Percentiles rank a stretch among this genome's conserved stretches.
Evolutionary conservation across 148 eudicot genomes (phyloP).

Genomic region (Amaranthus cruentus): DNA sequence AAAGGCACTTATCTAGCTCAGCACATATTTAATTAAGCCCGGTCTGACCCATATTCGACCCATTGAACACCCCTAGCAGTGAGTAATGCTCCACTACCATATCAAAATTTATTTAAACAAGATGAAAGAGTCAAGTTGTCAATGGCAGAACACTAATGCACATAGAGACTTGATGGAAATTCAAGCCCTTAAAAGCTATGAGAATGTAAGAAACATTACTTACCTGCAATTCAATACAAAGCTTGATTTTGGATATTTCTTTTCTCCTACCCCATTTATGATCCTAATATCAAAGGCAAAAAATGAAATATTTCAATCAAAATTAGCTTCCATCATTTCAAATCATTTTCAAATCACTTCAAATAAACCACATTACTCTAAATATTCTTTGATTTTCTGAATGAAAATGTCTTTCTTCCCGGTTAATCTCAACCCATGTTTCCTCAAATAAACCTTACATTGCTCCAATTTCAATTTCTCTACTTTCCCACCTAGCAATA

Average conservation of each 20-base stretch:
- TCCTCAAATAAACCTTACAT: too few relatives aligned
- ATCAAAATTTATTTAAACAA: too few relatives aligned
- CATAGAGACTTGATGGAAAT: too few relatives aligned
- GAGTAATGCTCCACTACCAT: too few relatives aligned
- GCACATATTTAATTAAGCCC: not conserved
- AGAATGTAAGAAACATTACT: too few relatives aligned
- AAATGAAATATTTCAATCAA: not conserved
- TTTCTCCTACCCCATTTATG: slow-evolving; percentile 54
- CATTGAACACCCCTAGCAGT: not conserved
- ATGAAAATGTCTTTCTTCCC: slow-evolving; percentile 63
- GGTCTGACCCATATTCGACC: not conserved
- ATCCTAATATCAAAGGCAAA: slow-evolving; percentile 36
- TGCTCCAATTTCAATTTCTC: too few relatives aligned
- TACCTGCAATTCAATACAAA: slow-evolving; percentile 79
- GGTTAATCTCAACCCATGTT: slow-evolving; percentile 62
- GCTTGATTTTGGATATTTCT: slow-evolving; percentile 64
- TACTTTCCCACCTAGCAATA: slow-evolving; percentile 47
- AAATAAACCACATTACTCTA: slow-evolving; percentile 34
- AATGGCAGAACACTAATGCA: too few relatives aligned
- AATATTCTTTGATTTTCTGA: slow-evolving; percentile 65
- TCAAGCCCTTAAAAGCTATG: too few relatives aligned
- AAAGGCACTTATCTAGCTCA: too few relatives aligned
- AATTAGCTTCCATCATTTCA: not conserved
- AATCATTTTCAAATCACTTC: not conserved
- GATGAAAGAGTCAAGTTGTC: too few relatives aligned